Evolutionary conservation across 441 rosid species (phyloP).

Genomic region (Codiaeum variegatum): DNA sequence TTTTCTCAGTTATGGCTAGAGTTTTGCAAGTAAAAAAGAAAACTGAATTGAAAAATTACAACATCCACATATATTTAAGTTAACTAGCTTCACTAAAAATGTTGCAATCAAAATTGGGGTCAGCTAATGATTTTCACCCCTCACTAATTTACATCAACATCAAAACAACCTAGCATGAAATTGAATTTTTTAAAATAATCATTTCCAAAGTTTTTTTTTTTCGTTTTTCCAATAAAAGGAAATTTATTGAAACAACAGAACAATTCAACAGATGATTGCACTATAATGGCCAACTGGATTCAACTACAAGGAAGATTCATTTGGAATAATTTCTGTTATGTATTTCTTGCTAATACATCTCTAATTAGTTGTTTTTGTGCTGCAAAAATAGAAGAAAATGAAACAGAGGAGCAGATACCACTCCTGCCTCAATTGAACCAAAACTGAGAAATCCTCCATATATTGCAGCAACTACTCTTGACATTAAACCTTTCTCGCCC

Average conservation of each 20-base stretch:
- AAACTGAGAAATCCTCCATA: constrained; percentile 58
- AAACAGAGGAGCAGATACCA: constrained; percentile 38
- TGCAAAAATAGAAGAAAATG: constrained; percentile 24
- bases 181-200: not conserved
- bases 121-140: not conserved
- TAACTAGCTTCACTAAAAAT: not conserved
- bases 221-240: not conserved
- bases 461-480: constrained; percentile 51
- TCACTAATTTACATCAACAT: not conserved
- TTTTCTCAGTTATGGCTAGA: too few species aligned
- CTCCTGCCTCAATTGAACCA: constrained; percentile 45
- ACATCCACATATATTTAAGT: too few species aligned
- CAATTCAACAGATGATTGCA: constrained; percentile 17
- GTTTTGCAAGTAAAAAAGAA: too few species aligned
- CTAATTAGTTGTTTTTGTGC: constrained; percentile 46
- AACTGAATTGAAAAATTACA: too few species aligned
- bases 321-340: constrained; percentile 16
- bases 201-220: not conserved
- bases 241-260: constrained; percentile 24
- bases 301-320: constrained; percentile 17
- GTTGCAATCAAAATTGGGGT: not conserved
- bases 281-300: not conserved
- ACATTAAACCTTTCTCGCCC: constrained; percentile 60
- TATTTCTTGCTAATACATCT: constrained; percentile 41
- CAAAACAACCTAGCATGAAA: not conserved